phyloP scores from a whole-genome alignment of 441 rosid genomes.

The Jatropha multifida region DNA sequence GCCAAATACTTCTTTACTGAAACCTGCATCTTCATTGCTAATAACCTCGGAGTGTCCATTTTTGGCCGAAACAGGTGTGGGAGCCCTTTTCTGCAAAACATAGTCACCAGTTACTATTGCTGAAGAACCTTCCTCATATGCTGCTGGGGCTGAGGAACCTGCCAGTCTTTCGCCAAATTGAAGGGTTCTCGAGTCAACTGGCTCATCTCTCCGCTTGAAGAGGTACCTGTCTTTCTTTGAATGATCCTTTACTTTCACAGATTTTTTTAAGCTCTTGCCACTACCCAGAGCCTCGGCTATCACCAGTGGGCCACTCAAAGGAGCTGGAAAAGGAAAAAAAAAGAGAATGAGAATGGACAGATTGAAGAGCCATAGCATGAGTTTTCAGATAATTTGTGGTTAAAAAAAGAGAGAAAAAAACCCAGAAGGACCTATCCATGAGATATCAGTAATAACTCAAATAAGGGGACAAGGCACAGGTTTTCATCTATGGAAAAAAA shows the following conservation, averaged over 20 bases:
- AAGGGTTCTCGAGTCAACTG: conserved; percentile 33
- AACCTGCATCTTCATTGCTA: conserved; percentile 37
- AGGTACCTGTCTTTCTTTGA: conserved; percentile 73
- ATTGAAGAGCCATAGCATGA: conserved; percentile 13
- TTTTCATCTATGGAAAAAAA: too few relatives aligned
- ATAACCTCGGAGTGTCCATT: conserved; percentile 37
- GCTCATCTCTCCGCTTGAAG: conserved; percentile 77
- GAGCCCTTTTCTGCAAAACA: conserved; percentile 67
- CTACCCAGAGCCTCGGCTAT: conserved; percentile 79
- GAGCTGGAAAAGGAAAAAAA: conserved; percentile 51
- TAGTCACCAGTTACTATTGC: conserved; percentile 45
- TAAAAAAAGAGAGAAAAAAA: too few relatives aligned
- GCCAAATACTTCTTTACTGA: conserved; percentile 35
- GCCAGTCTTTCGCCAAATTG: conserved; percentile 40
- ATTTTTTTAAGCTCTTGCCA: conserved; percentile 55
- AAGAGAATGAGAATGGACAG: conserved; percentile 14
- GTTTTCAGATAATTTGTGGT: not conserved
- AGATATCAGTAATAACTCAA: too few relatives aligned
- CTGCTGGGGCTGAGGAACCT: conserved; percentile 31
- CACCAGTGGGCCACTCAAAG: conserved; percentile 92
- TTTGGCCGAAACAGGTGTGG: conserved; percentile 33
- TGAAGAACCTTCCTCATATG: conserved; percentile 46
- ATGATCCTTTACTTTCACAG: conserved; percentile 68
- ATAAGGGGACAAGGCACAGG: too few relatives aligned
- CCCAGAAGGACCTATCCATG: too few relatives aligned